Base-by-base conservation (phyloP, 2,329 filamentous ascomycete species). In the Fusarium illudens region DNA sequence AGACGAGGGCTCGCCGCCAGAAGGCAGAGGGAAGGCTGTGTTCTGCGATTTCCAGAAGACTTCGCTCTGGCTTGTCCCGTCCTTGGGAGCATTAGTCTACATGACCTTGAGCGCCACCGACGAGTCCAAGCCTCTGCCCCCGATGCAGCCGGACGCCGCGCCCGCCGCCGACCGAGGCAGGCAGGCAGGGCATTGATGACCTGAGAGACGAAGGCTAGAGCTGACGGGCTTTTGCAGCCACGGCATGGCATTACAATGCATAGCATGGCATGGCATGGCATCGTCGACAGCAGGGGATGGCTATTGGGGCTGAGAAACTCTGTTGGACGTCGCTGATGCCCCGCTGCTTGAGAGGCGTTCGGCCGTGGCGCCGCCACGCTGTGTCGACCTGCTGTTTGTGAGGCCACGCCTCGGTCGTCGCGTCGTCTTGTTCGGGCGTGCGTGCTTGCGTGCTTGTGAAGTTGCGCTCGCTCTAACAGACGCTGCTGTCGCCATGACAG, bases 31-130 rank as follows among this genome's bases (percentile, higher is more conserved):
- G n/a, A 52, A 57, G 60, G 51, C 59, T 64, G 54, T 50, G 52
- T 33, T 63, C 53, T 25, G 52, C 60, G 56, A 69, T 61, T 75
- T 75, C 75, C 75, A 76, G 71, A 76, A 75, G 70, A 55, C 63
- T 74, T 75, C 71, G 30, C 71, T 34, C 58, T 65, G 60, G 58
- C 60, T 66, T 65, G 53, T 51, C 63, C 42, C 62, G 56, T 48
- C 49, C 36, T 39, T 62, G 59, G 36, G n/a, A 17, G 37, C 27
- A 48, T 56, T 33, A 59, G 42, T n/a, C n/a, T n/a, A n/a, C n/a
- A n/a, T n/a, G n/a, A n/a, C 30, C 44, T 37, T 51, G 42, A 29
- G 32, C 57, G 56, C 56, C 61, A 60, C 56, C 13, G 10, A 46
- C 56, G 25, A 48, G 22, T 30, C 13, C 25, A 50, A n/a, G 22